phyloP scores from a whole-genome alignment of 225 moss, liverwort and hornwort genomes.

The Anthoceros angustus region DNA sequence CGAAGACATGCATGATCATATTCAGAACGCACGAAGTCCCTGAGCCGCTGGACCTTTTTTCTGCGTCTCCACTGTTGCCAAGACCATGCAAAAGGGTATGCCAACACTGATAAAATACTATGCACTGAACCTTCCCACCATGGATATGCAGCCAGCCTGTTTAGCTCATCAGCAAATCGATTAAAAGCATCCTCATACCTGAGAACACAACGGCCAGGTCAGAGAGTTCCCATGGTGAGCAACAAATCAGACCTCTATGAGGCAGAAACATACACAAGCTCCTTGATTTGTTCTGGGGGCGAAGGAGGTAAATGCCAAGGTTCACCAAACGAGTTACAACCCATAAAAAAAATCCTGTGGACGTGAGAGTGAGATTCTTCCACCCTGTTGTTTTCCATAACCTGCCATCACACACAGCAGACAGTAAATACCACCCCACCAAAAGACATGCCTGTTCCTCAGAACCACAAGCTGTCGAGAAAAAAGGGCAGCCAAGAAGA shows the following conservation, averaged over 20 bases:
- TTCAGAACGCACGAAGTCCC: slow-evolving; percentile 89
- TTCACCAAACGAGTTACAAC: slow-evolving; percentile 84
- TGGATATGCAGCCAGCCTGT: slow-evolving; percentile 78
- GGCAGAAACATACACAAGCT: slow-evolving; percentile 60
- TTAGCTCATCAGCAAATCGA: slow-evolving; percentile 85
- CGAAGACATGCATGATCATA: slow-evolving; percentile 99
- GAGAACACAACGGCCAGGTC: slow-evolving; percentile 6
- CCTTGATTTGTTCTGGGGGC: slow-evolving; percentile 85
- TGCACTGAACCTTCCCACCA: slow-evolving; percentile 99
- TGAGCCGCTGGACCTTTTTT: slow-evolving; percentile 79
- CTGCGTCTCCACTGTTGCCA: slow-evolving; percentile 97
- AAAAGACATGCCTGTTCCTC: not conserved
- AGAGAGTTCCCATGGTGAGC: not conserved
- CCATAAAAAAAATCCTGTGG: slow-evolving; percentile 92
- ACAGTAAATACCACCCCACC: not conserved
- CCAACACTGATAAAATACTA: slow-evolving; percentile 78
- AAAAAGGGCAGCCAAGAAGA: no score
- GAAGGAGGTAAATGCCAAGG: slow-evolving; percentile 99
- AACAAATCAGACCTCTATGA: not conserved
- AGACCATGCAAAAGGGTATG: slow-evolving; percentile 90
- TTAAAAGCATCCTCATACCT: slow-evolving; percentile 98
- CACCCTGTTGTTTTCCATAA: slow-evolving; percentile 77
- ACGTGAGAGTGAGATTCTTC: slow-evolving; percentile 95
- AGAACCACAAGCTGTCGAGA: not conserved
- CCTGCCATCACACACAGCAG: slow-evolving; percentile 24